Conservation (phyloP, 2,329 filamentous ascomycete genomes). For the Paramyrothecium sp. region DNA sequence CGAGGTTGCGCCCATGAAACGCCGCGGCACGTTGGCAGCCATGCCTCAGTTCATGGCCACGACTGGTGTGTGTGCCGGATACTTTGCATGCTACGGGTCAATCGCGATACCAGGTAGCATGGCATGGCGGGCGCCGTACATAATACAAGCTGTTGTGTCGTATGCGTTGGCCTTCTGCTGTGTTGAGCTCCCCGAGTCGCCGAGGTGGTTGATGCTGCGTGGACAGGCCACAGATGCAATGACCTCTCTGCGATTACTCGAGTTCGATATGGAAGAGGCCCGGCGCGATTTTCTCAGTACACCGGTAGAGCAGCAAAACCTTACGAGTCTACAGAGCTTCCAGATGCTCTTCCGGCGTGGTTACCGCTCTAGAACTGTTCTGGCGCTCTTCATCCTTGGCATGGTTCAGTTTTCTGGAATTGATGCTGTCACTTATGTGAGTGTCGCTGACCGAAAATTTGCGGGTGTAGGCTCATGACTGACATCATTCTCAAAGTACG, state of each 20-base stretch:
- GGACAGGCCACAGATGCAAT: constrained; percentile 45
- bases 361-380: constrained; percentile 43
- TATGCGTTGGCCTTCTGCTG: constrained; percentile 37
- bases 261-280: constrained; percentile 42
- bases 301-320: constrained; percentile 22
- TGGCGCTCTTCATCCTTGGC: constrained; percentile 56
- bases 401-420: constrained; percentile 63
- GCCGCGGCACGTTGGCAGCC: constrained; percentile 49
- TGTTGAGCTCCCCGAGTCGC: constrained; percentile 51
- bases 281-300: constrained; percentile 43
- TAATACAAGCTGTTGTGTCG: constrained; percentile 39
- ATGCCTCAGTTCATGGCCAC: constrained; percentile 52
- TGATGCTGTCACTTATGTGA: constrained; percentile 59
- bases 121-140: constrained; percentile 57
- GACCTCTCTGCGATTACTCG: constrained; percentile 36
- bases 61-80: constrained; percentile 50
- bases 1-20: constrained; percentile 54
- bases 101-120: constrained; percentile 42
- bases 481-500: constrained; percentile 42
- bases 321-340: constrained; percentile 29
- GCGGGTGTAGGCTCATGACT: neutral
- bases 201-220: constrained; percentile 54
- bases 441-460: constrained; percentile 12
- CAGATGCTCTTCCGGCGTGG: constrained; percentile 33
- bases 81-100: constrained; percentile 60